Evolutionary conservation across 2,329 filamentous ascomycete species (phyloP).

Genomic region (Fusarium sororula): DNA sequence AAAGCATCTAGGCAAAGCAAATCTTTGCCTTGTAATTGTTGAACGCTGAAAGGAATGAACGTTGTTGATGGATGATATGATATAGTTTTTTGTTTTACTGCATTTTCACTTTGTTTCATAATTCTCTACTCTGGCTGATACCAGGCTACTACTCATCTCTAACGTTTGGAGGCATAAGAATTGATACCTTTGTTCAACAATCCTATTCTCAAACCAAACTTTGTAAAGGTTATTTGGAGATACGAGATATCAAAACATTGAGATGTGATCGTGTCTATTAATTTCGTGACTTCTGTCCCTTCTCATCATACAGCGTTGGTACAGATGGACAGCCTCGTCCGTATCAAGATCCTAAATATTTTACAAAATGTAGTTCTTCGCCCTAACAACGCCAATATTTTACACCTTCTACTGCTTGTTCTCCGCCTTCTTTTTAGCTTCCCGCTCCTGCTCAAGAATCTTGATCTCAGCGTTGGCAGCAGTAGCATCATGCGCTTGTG

Average conservation of each 20-base stretch:
- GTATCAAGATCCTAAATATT: constrained; percentile 28
- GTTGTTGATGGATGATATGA: constrained; percentile 1
- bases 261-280: constrained; percentile 44
- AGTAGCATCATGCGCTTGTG: constrained; percentile 43
- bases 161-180: constrained; percentile 26
- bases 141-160: constrained; percentile 35
- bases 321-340: constrained; percentile 33
- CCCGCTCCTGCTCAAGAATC: constrained; percentile 25
- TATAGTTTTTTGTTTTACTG: constrained; percentile 32
- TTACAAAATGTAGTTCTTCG: constrained; percentile 37
- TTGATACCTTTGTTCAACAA: constrained; percentile 9
- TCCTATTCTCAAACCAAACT: not conserved
- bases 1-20: not conserved
- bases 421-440: constrained; percentile 25
- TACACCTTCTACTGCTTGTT: constrained; percentile 7
- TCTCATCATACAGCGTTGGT: constrained; percentile 42
- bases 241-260: constrained; percentile 1
- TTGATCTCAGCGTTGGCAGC: constrained; percentile 40
- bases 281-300: constrained; percentile 26
- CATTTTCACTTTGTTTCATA: constrained; percentile 19
- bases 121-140: constrained; percentile 37
- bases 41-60: not conserved
- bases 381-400: constrained; percentile 1
- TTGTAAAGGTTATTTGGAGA: not conserved
- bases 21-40: not conserved